Evolutionary conservation across 805 yeast genomes (phyloP), one percentile per base, ranked within the genome.

Genomic region (Teunomyces gatunensis): DNA sequence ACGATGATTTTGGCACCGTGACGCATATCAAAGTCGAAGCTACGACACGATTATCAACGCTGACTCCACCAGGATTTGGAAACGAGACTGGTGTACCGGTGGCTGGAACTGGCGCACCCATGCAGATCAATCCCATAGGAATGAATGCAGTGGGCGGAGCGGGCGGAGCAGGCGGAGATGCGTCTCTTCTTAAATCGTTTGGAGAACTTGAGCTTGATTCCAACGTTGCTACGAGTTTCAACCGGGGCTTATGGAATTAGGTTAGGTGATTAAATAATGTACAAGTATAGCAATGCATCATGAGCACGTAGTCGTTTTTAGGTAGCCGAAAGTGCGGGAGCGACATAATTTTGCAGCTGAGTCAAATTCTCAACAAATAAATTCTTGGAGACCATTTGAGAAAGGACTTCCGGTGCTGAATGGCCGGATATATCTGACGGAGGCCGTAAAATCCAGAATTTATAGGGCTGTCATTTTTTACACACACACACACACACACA

Each of bases 1-100:
- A 71, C 54, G 81, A 78, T 51, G 78, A 75, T 47, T 60, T 68
- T 37, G 77, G 78, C 1, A 67, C 64, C n/a, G 76, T 77, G 2
- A 66, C 70, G 6, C 75, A 69, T 52, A 64, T 77, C 32, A 71
- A 72, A 52, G 65, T 65, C 17, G 50, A 48, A 4, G 45, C 12
- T 6, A 7, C 29, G 17, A 20, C n/a, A 11, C 12, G 23, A 5
- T 2, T 34, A 7, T 6, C 17, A n/a, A 34, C 37, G 9, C 21
- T 20, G 20, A 34, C 37, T 3, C 37, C 37, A 4, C 37, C 37
- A 18, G 37, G 37, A 4, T 34, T 34, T 12, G 21, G 37, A 10
- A 34, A n/a, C 21, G 37, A 34, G 17, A 20, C 23, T 9, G 23
- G 12, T 9, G 27, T 11, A 25, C 2, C 27, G 11, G 27, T 25